These are phyloP conservation scores for Trichosporon coremiiforme DNA, from an alignment of 1,284 basidiomycete genomes.

Conservation along the genomic window DNA sequence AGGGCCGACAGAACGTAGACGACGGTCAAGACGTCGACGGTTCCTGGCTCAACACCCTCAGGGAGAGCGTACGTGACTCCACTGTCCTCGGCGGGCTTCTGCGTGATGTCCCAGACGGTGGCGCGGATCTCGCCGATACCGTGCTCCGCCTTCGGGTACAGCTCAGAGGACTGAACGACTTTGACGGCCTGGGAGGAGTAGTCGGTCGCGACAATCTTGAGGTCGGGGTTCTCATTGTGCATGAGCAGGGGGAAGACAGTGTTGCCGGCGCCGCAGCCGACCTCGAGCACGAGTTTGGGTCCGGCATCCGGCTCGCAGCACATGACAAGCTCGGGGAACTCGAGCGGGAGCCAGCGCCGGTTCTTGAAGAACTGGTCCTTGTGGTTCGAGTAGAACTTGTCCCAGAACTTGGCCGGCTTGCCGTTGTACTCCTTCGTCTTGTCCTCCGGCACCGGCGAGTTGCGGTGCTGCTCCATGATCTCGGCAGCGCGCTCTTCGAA, in stretches of 20 bases:
- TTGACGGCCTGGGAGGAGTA: constrained; percentile 89
- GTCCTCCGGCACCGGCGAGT: constrained; percentile 67
- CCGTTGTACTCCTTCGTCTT: constrained; percentile 49
- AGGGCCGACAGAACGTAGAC: constrained; percentile 95
- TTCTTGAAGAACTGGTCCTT: constrained; percentile 79
- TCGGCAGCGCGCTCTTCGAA: constrained; percentile 69
- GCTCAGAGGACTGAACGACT: constrained; percentile 76
- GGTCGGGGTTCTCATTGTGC: constrained; percentile 76
- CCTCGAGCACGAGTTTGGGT: constrained; percentile 71
- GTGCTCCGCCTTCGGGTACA: constrained; percentile 68
- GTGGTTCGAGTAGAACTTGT: constrained; percentile 85
- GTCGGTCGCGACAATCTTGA: constrained; percentile 80
- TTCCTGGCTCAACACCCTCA: constrained; percentile 64
- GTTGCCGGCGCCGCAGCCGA: constrained; percentile 92
- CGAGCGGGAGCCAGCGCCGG: constrained; percentile 88
- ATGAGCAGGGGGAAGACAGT: constrained; percentile 86
- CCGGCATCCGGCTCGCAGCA: constrained; percentile 74
- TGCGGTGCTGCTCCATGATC: constrained; percentile 69
- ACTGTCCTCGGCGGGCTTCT: constrained; percentile 42
- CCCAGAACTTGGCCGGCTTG: constrained; percentile 63
- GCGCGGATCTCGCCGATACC: constrained; percentile 69
- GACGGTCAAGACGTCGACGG: constrained; percentile 84
- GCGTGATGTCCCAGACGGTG: constrained; percentile 88
- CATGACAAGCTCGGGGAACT: constrained; percentile 80
- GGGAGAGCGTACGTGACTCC: constrained; percentile 61